Evolutionary conservation across 345 rosid species (phyloP).

Genomic region (Gossypium rotundifolium): DNA sequence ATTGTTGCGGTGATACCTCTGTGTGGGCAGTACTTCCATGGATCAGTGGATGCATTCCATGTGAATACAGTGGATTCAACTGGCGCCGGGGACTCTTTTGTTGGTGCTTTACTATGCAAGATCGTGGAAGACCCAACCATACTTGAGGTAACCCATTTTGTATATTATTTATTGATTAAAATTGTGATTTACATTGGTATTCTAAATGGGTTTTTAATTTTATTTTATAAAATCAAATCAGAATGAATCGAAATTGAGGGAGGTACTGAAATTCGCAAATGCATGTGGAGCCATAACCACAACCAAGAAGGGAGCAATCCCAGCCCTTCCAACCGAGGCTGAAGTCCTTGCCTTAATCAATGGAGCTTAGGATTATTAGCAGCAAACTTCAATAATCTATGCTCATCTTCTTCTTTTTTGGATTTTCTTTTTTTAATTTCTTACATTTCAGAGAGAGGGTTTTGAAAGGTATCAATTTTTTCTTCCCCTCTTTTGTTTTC

Average conservation of each 20-base stretch:
- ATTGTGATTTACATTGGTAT: neutral
- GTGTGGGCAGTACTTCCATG: slow-evolving; percentile 54
- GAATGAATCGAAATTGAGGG: slow-evolving; percentile 76
- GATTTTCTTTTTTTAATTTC: neutral
- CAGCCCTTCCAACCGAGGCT: slow-evolving; percentile 69
- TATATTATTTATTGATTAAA: neutral
- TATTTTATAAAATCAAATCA: slow-evolving; percentile 14
- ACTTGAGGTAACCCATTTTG: slow-evolving; percentile 44
- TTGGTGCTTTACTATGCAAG: slow-evolving; percentile 82
- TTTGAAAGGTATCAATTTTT: neutral
- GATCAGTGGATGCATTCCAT: slow-evolving; percentile 71
- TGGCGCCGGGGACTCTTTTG: slow-evolving; percentile 93
- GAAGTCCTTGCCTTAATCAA: slow-evolving; percentile 50
- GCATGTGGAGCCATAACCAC: slow-evolving; percentile 99
- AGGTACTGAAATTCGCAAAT: slow-evolving; percentile 64
- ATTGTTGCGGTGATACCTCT: too few species aligned
- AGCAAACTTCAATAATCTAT: neutral
- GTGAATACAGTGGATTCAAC: slow-evolving; percentile 83
- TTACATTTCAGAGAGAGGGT: neutral
- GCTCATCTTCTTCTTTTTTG: neutral
- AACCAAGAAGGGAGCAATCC: slow-evolving; percentile 95
- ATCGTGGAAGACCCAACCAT: slow-evolving; percentile 64
- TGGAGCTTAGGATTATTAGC: slow-evolving; percentile 5
- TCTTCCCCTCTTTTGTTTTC: neutral
- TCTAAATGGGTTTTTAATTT: neutral